A percentile compares a stretch with the other conserved stretches of the same genome.
Evolutionary conservation across 306 rosid genomes (phyloP).

Genomic region (Quercus ilex): DNA sequence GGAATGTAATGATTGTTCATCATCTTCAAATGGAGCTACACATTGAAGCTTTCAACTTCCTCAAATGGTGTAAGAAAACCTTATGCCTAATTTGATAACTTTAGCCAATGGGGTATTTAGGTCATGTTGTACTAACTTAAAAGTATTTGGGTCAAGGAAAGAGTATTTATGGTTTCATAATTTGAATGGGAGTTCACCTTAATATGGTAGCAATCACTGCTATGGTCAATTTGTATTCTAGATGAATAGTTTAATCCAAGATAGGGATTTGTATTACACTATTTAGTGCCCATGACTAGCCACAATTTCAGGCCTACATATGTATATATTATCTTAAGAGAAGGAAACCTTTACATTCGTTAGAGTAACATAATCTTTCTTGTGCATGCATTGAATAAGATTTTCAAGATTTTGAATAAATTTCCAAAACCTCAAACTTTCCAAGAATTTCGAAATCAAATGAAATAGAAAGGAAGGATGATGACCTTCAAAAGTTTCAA

Average conservation of each 20-base stretch:
- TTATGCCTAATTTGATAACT: constrained; percentile 49
- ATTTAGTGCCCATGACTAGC: too few relatives aligned
- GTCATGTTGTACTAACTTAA: constrained; percentile 30
- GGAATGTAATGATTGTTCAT: constrained; percentile 38
- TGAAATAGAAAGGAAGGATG: too few relatives aligned
- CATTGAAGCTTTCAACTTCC: constrained; percentile 30
- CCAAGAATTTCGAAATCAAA: too few relatives aligned
- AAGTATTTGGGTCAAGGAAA: constrained; percentile 30
- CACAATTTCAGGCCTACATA: too few relatives aligned
- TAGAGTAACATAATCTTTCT: too few relatives aligned
- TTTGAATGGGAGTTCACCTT: constrained; percentile 23
- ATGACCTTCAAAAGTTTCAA: too few relatives aligned
- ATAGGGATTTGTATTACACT: constrained; percentile 24
- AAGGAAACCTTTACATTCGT: too few relatives aligned
- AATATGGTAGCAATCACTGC: constrained; percentile 45
- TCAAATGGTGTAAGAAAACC: constrained; percentile 29
- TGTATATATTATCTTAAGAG: too few relatives aligned
- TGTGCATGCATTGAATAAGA: too few relatives aligned
- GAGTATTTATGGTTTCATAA: constrained; percentile 52
- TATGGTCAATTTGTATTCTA: constrained; percentile 44
- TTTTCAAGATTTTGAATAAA: too few relatives aligned
- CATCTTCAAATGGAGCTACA: constrained; percentile 35
- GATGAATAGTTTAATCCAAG: constrained; percentile 35
- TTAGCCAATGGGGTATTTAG: constrained; percentile 37
- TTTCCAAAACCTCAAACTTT: too few relatives aligned